Evolutionary conservation across 495 filamentous ascomycete genomes (phyloP), one percentile per base, ranked within the genome.

Genomic region (Clohesyomyces aquaticus): DNA sequence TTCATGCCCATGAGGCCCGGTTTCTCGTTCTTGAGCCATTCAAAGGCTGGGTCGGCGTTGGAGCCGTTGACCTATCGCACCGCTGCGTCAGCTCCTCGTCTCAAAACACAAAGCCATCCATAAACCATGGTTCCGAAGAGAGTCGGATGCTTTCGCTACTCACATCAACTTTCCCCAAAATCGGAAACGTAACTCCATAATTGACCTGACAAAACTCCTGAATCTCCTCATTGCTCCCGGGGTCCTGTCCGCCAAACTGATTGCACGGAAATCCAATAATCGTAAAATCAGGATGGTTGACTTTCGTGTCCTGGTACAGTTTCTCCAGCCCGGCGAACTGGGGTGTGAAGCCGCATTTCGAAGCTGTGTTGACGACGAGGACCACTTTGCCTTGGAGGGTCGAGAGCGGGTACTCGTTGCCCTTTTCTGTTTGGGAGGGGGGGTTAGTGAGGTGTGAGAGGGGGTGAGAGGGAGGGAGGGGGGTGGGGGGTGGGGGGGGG

Each of bases 301-400:
- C 80, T 52, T 81, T 84, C 72, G 96, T 72, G 46, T 82, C 73
- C 77, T 97, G 86, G 82, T 97, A 96, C 62, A 99, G 80, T 61
- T 83, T 87, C 82, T 99, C 92, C 29, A 99, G 90, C 16, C 88
- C 91, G 55, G 84, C 84, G 75, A 93, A 98, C 78, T 99, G 94
- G n/a, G 89, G 89, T 10, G 94, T 97, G 85, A 97, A 98, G 73
- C 95, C 94, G 80, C 94, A 99, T 81, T 97, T 96, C 72, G 90
- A 95, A 63, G 94, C 94, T n/a, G 91, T 96, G 84, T 99, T 99
- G 77, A 98, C 94, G 69, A 96, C 76, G 43, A 99, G 88, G 64
- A 98, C 85, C 74, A 97, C 93, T 75, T 97, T 97, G 80, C 88
- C 90, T 62, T 89, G 81, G 76, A 91, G 86, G 28, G 82, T 72